Evolutionary conservation across 192 early-diverging fungal species (phyloP), one percentile per base, ranked within the genome.

Genomic region (Backusella mclennaniae): DNA sequence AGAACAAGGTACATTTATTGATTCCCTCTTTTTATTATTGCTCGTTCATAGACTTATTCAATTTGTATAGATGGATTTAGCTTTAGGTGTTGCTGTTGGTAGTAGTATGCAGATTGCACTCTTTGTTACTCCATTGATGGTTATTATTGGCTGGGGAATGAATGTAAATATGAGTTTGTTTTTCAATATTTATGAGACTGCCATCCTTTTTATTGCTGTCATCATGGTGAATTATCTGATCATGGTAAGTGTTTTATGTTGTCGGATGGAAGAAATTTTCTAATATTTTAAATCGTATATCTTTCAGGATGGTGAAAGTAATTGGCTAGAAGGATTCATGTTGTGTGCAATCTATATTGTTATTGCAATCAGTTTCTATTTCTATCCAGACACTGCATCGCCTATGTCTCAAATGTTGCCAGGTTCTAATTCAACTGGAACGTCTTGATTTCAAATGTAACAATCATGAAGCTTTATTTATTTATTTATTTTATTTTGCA

Each of bases 241-340:
- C 70, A 89, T 90, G 79, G 56, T 63, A 63, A 29, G 56, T 26
- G 9, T 12, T 63, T 63, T 44, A 44, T 44, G 39, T 41, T 41
- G 7, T 11, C 39, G 6, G 15, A n/a, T n/a, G 15, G 15, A 17
- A 14, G 12, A 14, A 17, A 44, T 7, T 21, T 63, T 63, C 8
- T 11, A 59, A 75, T 69, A 71, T 14, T 41, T n/a, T 42, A 29
- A 35, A 73, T 69, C 29, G 23, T 59, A 14, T 63, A 29, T 4
- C 26, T 11, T 29, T 63, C 23, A 63, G 56, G 95, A 96, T 82
- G 96, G 96, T 23, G 81, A 92, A 67, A 93, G 92, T 23, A 96
- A 98, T 82, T 98, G 95, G 95, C 84, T 98, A 73, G 96, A 98
- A 80, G 97, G 96, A 35, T 84, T 87, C 12, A 94, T 98, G 93